Evolutionary conservation across 2,329 filamentous ascomycete genomes (phyloP), one percentile per base, ranked within the genome.

Genomic region (Amauroascus verrucosus): DNA sequence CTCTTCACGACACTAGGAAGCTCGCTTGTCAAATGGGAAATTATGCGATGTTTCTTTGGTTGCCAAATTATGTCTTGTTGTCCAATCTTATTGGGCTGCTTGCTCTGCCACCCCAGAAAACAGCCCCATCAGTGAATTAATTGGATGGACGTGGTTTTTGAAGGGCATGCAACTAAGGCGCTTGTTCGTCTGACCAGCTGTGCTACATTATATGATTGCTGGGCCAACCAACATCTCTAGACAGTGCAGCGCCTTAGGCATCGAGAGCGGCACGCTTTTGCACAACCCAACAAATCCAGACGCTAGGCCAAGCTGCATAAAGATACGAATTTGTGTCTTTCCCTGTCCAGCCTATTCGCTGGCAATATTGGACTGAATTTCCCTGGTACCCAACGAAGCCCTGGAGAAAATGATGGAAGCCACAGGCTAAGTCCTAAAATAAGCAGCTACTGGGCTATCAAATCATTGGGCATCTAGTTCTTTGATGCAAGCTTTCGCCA

Each of bases 381-480:
- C 30, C 32, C 32, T 38, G 38, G 32, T 46, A 52, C 40, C 40
- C 40, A 35, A 41, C 35, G 37, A 51, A 44, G 28, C 37, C 16
- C 44, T 28, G n/a, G 48, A 32, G 24, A 50, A 41, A 32, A 22
- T 41, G 6, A 20, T 41, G 26, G 22, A 22, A 43, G 30, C 11
- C 5, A 5, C 16, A 16, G 11, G 24, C 30, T 14, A 24, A 26
- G n/a, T 37, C 5, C 16, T 24, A 40, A 30, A 48, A 37, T 24
- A 48, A 18, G 24, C n/a, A 22, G 22, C n/a, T 6, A 8, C 32
- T 35, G 33, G 16, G 33, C 35, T 14, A 18, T 35, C 28, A 35
- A 33, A 22, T 51, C n/a, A 51, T 52, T 38, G 50, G 50, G 50
- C 50, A 46, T 46, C 40, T 38, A 52, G 37, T 5, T 46, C 38